Evolutionary conservation across 1,284 basidiomycete genomes (phyloP), one percentile per base, ranked within the genome.

Genomic region (Ceratobasidium sp.): DNA sequence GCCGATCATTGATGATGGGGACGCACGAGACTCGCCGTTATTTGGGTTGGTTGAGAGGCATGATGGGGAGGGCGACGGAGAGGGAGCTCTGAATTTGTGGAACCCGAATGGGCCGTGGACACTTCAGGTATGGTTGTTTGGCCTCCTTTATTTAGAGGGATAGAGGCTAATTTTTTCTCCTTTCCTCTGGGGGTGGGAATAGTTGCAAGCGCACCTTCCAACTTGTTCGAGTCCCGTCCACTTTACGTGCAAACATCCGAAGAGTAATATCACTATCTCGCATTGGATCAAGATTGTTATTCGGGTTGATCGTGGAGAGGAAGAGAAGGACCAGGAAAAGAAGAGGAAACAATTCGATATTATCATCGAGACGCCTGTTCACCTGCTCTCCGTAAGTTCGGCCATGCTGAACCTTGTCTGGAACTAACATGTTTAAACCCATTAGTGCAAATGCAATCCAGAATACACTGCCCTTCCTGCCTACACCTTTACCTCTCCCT

Each of bases 311-410:
- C 88, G 92, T 54, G 94, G 93, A 0, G 93, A 94, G 81, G 91
- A 92, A 7, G 94, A 95, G 81, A 92, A 91, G 83, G 90, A 87
- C 3, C 12, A 50, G 48, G 48, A 50, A 6, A 50, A 50, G 30
- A 89, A 90, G 83, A 88, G 90, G 79, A 96, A 95, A 84, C 84
- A 94, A 82, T 96, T 94, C 85, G 97, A 98, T 84, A 96, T 99
- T 81, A 92, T 96, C 68, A 92, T 99, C 77, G 94, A 95, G 82
- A 90, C 90, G 0, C 94, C 95, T 0, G 88, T 96, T 38, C 90
- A 92, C 77, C 90, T 96, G 77, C 88, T 95, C 71, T 94, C 94
- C 8, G 94, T 95, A 78, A 86, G 93, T 85, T 57, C 83, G 44
- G 81, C 62, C 33, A 80, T 80, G 75, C 80, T 81, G n/a, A 69